These are phyloP conservation scores for Sparassis latifolia DNA, from an alignment of 1,284 basidiomycete genomes.

Conservation along the genomic window DNA sequence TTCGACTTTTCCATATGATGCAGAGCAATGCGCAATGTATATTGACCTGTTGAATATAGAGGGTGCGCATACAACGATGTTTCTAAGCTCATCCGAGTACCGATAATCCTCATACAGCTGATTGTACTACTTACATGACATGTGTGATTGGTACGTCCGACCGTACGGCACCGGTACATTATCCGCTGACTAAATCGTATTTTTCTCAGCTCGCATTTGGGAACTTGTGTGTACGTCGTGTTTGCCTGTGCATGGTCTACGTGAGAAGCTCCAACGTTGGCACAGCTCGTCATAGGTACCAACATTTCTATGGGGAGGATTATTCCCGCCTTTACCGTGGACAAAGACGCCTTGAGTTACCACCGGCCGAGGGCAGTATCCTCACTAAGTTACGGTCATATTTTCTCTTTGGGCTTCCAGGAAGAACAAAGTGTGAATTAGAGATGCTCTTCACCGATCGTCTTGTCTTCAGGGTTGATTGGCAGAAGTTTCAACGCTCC, in stretches of 20 bases:
- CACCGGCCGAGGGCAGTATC: background rate
- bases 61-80: constrained; percentile 6
- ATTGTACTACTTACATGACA: constrained; percentile 10
- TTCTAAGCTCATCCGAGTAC: background rate
- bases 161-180: background rate
- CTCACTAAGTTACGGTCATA: constrained; percentile 7
- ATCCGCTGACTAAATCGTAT: background rate
- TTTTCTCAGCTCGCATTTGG: constrained; percentile 15
- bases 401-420: constrained; percentile 16
- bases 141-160: constrained; percentile 14
- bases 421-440: constrained; percentile 9
- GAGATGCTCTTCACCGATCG: constrained; percentile 17
- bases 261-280: background rate
- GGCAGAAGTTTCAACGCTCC: constrained; percentile 16
- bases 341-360: constrained; percentile 13
- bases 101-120: constrained; percentile 3
- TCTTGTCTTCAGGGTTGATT: constrained; percentile 18
- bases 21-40: constrained; percentile 18
- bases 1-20: constrained; percentile 21
- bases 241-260: background rate
- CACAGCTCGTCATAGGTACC: constrained; percentile 17
- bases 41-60: constrained; percentile 14
- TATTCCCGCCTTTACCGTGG: constrained; percentile 19
- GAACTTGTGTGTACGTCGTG: constrained; percentile 9
- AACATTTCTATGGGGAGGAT: constrained; percentile 22